Base-by-base conservation (phyloP, 345 rosid species). In the Aurinia saxatilis region DNA sequence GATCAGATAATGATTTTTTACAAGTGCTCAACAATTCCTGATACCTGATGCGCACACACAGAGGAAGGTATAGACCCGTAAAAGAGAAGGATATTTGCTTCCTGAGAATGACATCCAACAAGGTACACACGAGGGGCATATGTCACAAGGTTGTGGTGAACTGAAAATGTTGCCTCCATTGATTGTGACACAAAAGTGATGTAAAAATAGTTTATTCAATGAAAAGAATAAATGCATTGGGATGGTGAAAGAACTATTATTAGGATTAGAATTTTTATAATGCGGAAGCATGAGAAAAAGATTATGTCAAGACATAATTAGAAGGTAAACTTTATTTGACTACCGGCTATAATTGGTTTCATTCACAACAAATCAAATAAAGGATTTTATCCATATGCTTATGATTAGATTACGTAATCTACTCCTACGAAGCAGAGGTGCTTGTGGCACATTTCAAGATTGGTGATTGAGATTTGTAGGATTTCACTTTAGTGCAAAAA, bases 71-170 rank as follows among this genome's bases (percentile, higher is more conserved):
- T 35, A 15, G 54, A 19, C 5, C 6, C 34, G 50, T 30, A 44
- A 66, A 54, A 54, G 54, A 55, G 47, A 47, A 5, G 14, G n/a
- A 36, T 16, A 30, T 52, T 15, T 66, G 49, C 38, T 36, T 56
- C 39, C 36, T 56, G 63, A 66, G 21, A 11, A 15, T 25, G 63
- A 66, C 71, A 37, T 45, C 56, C 71, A 66, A 31, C 33, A 46
- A 18, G 27, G 5, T 17, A 2, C 17, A 41, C 47, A 41, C 18
- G 4, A 30, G 10, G 50, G 36, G 23, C 8, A 18, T n/a, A 40
- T 44, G 44, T 56, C 39, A 45, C 48, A 25, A 54, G 47, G 44
- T 35, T 65, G 57, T 57, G 63, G 40, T 66, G 41, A 66, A 47
- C 57, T 67, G 54, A 68, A 60, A 8, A 16, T 42, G 27, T 19